Evolutionary conservation across 2,329 filamentous ascomycete species (phyloP).

Genomic region (Fusarium multiceps): DNA sequence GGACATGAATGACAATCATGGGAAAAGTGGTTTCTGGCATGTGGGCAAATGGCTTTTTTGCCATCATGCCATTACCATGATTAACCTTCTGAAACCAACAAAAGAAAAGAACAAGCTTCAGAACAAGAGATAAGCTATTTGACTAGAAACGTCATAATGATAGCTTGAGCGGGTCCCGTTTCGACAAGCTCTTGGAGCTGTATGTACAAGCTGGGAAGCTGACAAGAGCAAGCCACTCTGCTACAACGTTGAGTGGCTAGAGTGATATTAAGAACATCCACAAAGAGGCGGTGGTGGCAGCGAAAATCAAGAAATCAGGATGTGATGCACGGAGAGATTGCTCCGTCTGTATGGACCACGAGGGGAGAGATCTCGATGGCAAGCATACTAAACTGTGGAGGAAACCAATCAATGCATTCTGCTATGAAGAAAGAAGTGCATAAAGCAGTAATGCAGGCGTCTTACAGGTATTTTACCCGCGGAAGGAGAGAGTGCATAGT

Average conservation of each 20-base stretch:
- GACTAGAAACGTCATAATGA: slow-evolving; percentile 3
- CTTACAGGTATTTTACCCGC: neutral
- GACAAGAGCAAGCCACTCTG: slow-evolving; percentile 10
- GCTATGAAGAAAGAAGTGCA: neutral
- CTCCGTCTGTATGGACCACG: slow-evolving; percentile 30
- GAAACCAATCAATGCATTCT: slow-evolving; percentile 8
- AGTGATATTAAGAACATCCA: neutral
- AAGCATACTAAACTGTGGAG: slow-evolving; percentile 6
- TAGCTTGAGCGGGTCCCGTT: slow-evolving; percentile 12
- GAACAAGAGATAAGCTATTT: neutral
- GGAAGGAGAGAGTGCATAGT: neutral
- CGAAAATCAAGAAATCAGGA: slow-evolving; percentile 17
- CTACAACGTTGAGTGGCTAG: slow-evolving; percentile 7
- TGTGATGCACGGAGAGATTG: slow-evolving; percentile 20
- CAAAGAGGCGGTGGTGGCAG: slow-evolving; percentile 17
- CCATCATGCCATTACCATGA: neutral
- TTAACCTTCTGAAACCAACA: neutral
- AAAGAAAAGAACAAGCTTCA: slow-evolving; percentile 11
- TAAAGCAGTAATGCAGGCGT: slow-evolving; percentile 2
- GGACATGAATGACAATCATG: neutral
- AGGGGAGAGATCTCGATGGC: slow-evolving; percentile 36
- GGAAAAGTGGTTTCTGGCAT: slow-evolving; percentile 7
- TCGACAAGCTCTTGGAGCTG: neutral
- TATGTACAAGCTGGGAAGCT: neutral
- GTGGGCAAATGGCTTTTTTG: neutral